A percentile compares a stretch with the other conserved stretches of the same genome.
Evolutionary conservation across 2,329 filamentous ascomycete genomes (phyloP).

Genomic region (Anthostomella pinea): DNA sequence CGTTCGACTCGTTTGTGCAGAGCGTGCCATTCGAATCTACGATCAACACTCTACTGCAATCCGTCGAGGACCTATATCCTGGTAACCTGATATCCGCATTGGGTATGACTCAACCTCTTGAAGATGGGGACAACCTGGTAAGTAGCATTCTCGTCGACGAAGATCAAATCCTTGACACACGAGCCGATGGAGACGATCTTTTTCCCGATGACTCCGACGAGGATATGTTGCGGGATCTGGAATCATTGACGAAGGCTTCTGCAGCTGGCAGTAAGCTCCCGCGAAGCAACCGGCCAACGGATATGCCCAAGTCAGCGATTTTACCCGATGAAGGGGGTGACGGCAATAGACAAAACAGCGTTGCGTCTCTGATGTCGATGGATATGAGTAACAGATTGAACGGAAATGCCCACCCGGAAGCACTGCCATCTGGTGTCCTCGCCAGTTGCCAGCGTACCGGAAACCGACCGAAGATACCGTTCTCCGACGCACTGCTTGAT

Average conservation of each 20-base stretch:
- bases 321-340: too few species aligned
- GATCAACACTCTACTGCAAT: conserved; percentile 76
- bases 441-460: conserved; percentile 41
- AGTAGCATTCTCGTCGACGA: conserved; percentile 65
- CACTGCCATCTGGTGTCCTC: conserved; percentile 37
- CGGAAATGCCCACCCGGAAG: conserved; percentile 9
- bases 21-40: conserved; percentile 49
- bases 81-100: conserved; percentile 55
- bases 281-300: too few species aligned
- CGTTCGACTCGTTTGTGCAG: conserved; percentile 66
- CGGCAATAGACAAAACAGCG: conserved; percentile 1
- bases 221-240: conserved; percentile 30
- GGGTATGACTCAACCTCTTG: conserved; percentile 34
- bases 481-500: conserved; percentile 38
- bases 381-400: conserved; percentile 4
- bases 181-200: conserved; percentile 47
- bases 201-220: conserved; percentile 54
- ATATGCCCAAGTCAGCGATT: too few species aligned
- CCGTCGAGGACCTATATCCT: conserved; percentile 83
- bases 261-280: conserved; percentile 3
- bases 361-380: not conserved
- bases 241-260: conserved; percentile 7
- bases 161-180: conserved; percentile 45
- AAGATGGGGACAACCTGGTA: conserved; percentile 30
- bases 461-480: conserved; percentile 34